Evolutionary conservation across 208 protist genomes (phyloP).

Genomic region (Endotrypanum monterogeii): DNA sequence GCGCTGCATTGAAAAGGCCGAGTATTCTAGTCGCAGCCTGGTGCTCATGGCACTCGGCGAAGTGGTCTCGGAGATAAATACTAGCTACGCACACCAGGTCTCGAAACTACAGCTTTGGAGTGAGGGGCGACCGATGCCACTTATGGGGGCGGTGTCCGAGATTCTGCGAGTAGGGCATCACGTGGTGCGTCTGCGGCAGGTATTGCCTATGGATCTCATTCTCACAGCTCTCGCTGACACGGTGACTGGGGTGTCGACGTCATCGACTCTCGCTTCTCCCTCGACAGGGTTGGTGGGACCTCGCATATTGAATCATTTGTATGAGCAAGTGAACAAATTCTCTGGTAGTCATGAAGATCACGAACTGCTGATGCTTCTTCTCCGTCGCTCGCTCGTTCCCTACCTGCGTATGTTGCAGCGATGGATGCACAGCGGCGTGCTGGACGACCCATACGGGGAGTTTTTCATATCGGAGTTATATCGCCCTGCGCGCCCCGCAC

Average conservation of each 20-base stretch:
- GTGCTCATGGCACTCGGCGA: slow-evolving; percentile 88
- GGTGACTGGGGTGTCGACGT: slow-evolving; percentile 10
- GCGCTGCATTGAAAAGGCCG: slow-evolving; percentile 58
- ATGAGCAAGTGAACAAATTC: slow-evolving; percentile 58
- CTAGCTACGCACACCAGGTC: slow-evolving; percentile 81
- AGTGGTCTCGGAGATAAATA: slow-evolving; percentile 78
- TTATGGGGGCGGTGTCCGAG: slow-evolving; percentile 86
- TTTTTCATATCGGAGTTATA: slow-evolving; percentile 82
- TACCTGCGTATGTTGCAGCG: slow-evolving; percentile 78
- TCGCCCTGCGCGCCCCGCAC: slow-evolving; percentile 12
- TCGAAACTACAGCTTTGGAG: slow-evolving; percentile 71
- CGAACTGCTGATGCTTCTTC: slow-evolving; percentile 64
- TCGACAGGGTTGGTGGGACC: slow-evolving; percentile 47
- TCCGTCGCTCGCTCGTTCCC: slow-evolving; percentile 75
- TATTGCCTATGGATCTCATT: slow-evolving; percentile 79
- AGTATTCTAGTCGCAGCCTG: slow-evolving; percentile 72
- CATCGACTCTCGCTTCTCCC: neutral
- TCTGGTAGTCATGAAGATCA: slow-evolving; percentile 79
- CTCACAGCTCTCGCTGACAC: slow-evolving; percentile 27
- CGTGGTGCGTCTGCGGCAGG: slow-evolving; percentile 78
- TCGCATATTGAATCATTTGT: slow-evolving; percentile 80
- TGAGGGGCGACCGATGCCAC: slow-evolving; percentile 59
- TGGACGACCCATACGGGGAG: slow-evolving; percentile 83
- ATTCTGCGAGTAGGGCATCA: slow-evolving; percentile 81
- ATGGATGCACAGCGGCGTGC: slow-evolving; percentile 85